Conservation (phyloP, 164 flowering plant species). For the grape (Vitis vinifera) region DNA sequence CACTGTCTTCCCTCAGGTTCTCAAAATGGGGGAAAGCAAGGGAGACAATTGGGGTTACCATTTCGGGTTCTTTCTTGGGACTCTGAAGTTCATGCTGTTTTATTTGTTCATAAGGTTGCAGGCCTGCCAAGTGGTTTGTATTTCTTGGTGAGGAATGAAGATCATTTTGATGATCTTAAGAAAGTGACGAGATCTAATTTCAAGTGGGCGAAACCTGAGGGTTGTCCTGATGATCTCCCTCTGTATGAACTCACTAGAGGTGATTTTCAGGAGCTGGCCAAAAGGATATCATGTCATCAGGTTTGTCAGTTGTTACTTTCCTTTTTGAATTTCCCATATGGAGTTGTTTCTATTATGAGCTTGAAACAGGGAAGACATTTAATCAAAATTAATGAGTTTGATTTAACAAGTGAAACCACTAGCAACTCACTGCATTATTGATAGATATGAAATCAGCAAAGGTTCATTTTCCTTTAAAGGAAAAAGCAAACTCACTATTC, state of each 20-base stretch:
- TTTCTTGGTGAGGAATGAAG: conserved; percentile 89
- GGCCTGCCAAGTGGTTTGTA: conserved; percentile 82
- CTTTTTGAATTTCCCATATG: neutral
- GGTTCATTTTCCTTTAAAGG: too few relatives aligned
- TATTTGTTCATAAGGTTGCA: conserved; percentile 81
- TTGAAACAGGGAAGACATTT: too few relatives aligned
- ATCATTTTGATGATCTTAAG: conserved; percentile 68
- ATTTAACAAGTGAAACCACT: too few relatives aligned
- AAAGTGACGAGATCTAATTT: conserved; percentile 55
- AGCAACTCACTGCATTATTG: too few relatives aligned
- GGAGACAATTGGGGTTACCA: conserved; percentile 63
- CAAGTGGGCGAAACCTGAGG: conserved; percentile 86
- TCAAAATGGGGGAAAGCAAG: conserved; percentile 48
- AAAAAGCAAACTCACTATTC: too few relatives aligned
- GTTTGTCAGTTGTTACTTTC: conserved; percentile 27
- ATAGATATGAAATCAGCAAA: too few relatives aligned
- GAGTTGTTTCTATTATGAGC: too few relatives aligned
- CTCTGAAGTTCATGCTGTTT: conserved; percentile 71
- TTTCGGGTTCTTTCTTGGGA: conserved; percentile 89
- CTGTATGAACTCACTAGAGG: conserved; percentile 70
- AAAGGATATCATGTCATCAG: conserved; percentile 88
- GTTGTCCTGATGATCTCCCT: conserved; percentile 80
- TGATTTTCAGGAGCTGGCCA: conserved; percentile 54
- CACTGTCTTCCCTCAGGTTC: conserved; percentile 90
- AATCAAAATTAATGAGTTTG: too few relatives aligned